Base-by-base conservation (phyloP, 116 monocot genomes). In the Cymodocea nodosa region DNA sequence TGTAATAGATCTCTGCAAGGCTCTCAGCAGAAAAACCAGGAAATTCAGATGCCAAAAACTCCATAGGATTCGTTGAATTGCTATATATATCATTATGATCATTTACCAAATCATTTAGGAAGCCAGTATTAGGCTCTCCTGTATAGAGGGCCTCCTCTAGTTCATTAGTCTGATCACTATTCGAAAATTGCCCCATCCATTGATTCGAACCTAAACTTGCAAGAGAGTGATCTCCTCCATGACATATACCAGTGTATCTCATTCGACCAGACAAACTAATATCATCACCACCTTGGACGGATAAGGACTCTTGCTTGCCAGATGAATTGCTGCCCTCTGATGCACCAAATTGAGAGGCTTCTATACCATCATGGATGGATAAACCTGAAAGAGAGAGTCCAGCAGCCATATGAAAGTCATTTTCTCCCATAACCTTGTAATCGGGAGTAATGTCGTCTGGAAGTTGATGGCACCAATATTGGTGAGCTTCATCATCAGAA, bases 401-500 rank as follows among this genome's bases (percentile, higher is more conserved):
- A 15, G 51, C 56, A 44, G 60, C 61, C 19, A 60, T 70, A 30
- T 70, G 68, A 52, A 79, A 37, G 61, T 83, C 81, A 70, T 82
- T 71, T 56, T 82, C 69, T 70, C 71, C 79, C 40, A 65, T 71
- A 59, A 57, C 70, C 2, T 74, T 82, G 74, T 91, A 97, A 60
- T 97, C 91, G 55, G 97, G 97, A 60, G 81, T 76, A 36, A 76
- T 76, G 24, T 76, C 76, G 59, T 76, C 76, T 58, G 76, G 76
- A 62, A 76, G 70, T 25, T 76, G 76, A 16, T 35, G 63, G 17
- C 35, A 16, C 76, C 76, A 76, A 50, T 50, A 91, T 56, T 82
- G 80, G 14, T 77, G 85, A 52, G 71, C 83, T 39, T 91, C 97
- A 77, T 97, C 88, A 75, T 97, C 97, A 36, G 89, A 85, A 58